Evolutionary conservation across 2,329 filamentous ascomycete species (phyloP).

Genomic region (Bimuria novae-zelandiae): DNA sequence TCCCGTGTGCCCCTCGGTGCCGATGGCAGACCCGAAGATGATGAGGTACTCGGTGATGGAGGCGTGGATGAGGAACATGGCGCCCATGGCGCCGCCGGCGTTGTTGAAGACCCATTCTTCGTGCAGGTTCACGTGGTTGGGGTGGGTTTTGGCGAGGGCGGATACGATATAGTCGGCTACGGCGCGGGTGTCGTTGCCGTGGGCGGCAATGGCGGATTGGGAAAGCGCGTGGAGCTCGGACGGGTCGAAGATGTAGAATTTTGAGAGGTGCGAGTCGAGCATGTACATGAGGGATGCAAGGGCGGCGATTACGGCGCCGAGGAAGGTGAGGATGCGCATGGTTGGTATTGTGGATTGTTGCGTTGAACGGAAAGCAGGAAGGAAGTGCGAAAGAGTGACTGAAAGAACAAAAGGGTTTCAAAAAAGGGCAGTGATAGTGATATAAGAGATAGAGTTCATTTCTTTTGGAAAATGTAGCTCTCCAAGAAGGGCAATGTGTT

Average conservation of each 20-base stretch:
- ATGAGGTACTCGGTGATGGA: slow-evolving; percentile 71
- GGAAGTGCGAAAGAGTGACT: background rate
- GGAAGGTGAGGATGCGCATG: slow-evolving; percentile 24
- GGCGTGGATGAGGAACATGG: slow-evolving; percentile 87
- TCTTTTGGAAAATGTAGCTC: background rate
- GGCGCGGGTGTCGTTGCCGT: slow-evolving; percentile 75
- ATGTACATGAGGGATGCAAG: slow-evolving; percentile 33
- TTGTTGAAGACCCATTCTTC: slow-evolving; percentile 94
- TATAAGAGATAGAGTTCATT: no score
- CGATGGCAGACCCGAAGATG: slow-evolving; percentile 63
- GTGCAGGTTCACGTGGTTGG: slow-evolving; percentile 64
- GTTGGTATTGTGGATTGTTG: background rate
- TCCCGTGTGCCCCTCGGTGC: slow-evolving; percentile 86
- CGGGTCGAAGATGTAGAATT: slow-evolving; percentile 75
- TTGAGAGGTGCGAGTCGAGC: slow-evolving; percentile 32
- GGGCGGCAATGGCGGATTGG: slow-evolving; percentile 65
- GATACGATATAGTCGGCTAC: slow-evolving; percentile 72
- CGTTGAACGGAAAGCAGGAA: background rate
- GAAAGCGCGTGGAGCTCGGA: slow-evolving; percentile 71
- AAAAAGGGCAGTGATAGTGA: background rate
- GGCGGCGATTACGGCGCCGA: slow-evolving; percentile 29
- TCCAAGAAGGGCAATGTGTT: background rate
- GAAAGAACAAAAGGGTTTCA: background rate
- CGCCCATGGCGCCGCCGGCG: slow-evolving; percentile 87
- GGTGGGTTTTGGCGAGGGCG: slow-evolving; percentile 58